Conservation (phyloP, 2,329 filamentous ascomycete species). For the Aspergillaceae sp. region DNA sequence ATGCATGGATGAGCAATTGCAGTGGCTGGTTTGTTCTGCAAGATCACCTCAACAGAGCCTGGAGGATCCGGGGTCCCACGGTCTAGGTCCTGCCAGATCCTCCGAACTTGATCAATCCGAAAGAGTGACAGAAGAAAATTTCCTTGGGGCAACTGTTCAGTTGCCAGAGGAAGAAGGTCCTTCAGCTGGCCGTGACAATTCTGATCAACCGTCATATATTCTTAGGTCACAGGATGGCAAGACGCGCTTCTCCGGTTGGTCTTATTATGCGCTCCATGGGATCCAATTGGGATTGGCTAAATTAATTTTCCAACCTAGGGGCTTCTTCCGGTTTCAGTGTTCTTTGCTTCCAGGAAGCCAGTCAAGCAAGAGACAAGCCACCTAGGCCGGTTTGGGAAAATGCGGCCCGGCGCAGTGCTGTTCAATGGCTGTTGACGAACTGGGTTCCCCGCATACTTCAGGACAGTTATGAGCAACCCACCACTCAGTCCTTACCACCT, state of each 20-base stretch:
- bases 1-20: conserved; percentile 5
- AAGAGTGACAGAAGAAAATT: neutral
- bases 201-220: conserved; percentile 7
- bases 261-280: neutral
- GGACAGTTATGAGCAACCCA: conserved; percentile 6
- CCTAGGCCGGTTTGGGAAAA: conserved; percentile 1
- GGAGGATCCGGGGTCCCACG: neutral
- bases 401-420: conserved; percentile 2
- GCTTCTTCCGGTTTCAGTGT: conserved; percentile 12
- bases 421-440: conserved; percentile 7
- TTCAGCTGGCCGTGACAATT: neutral
- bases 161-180: neutral
- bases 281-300: neutral
- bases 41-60: neutral
- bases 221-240: conserved; percentile 8
- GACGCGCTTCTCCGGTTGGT: conserved; percentile 14
- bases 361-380: conserved; percentile 1
- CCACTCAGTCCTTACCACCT: conserved; percentile 6
- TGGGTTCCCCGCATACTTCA: conserved; percentile 11
- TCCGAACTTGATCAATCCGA: too few relatives aligned
- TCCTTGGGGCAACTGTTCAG: neutral
- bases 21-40: neutral
- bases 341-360: neutral
- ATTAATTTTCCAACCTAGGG: conserved; percentile 1
- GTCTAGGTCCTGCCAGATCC: neutral